phyloP scores from a whole-genome alignment of 495 filamentous ascomycete species.

The Lasiosphaeria ovina region DNA sequence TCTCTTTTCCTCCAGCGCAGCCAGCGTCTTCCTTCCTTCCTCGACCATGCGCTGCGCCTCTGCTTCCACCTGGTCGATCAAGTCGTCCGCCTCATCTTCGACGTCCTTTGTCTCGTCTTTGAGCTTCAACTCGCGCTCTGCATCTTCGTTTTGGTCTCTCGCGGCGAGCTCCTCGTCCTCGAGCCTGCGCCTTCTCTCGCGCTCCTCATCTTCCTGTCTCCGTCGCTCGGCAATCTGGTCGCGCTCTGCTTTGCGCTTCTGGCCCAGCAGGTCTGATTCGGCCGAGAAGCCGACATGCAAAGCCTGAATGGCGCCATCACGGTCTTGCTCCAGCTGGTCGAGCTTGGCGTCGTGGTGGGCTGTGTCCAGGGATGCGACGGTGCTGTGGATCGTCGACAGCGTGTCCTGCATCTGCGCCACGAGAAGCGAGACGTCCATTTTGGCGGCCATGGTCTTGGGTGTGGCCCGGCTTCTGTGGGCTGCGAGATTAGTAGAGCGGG shows the following conservation, averaged over 20 bases:
- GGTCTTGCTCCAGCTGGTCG: slow-evolving; percentile 30
- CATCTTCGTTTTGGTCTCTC: slow-evolving; percentile 23
- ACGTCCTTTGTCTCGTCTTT: slow-evolving; percentile 22
- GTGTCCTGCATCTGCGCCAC: slow-evolving; percentile 38
- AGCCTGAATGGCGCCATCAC: slow-evolving; percentile 25
- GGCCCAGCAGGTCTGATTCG: slow-evolving; percentile 21
- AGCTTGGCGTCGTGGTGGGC: slow-evolving; percentile 28
- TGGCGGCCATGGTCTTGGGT: slow-evolving; percentile 1
- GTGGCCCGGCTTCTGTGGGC: background rate
- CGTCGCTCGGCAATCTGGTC: slow-evolving; percentile 29
- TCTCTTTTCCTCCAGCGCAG: slow-evolving; percentile 32
- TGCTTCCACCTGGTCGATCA: slow-evolving; percentile 32
- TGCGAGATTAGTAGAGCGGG: background rate
- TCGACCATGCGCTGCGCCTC: slow-evolving; percentile 22
- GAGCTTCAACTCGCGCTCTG: slow-evolving; percentile 19
- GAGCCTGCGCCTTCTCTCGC: slow-evolving; percentile 22
- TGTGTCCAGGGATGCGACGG: slow-evolving; percentile 28
- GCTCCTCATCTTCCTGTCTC: slow-evolving; percentile 35
- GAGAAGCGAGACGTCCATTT: slow-evolving; percentile 32
- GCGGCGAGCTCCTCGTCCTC: slow-evolving; percentile 32
- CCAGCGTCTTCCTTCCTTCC: slow-evolving; percentile 28
- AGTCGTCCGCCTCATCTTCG: slow-evolving; percentile 29
- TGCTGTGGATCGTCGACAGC: slow-evolving; percentile 30
- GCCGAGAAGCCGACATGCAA: slow-evolving; percentile 24
- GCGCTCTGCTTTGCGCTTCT: slow-evolving; percentile 22